These are phyloP conservation scores for Arthrobotrys sinensis DNA, from an alignment of 2,329 filamentous ascomycete species.

Conservation along the genomic window DNA sequence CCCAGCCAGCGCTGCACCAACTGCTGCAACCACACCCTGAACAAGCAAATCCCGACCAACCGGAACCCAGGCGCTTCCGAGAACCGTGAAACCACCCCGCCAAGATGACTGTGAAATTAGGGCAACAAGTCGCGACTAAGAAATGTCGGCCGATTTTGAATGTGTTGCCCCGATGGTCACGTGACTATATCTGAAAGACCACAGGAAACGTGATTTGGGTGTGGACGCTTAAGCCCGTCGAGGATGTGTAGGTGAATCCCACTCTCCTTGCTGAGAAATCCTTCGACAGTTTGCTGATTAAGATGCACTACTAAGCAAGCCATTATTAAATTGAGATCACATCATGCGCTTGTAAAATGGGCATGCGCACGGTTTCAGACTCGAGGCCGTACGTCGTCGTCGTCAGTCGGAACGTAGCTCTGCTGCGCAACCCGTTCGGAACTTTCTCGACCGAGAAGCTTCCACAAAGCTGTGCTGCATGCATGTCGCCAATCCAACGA, in stretches of 20 bases:
- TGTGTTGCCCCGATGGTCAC: background rate
- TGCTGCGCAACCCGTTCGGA: background rate
- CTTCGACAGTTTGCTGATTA: constrained; percentile 12
- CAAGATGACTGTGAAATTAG: background rate
- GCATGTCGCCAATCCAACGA: background rate
- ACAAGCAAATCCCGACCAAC: background rate
- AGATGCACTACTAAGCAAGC: background rate
- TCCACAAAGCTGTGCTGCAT: background rate
- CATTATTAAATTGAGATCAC: constrained; percentile 5
- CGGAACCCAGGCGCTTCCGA: constrained; percentile 1
- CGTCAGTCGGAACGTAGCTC: background rate
- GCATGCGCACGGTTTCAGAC: background rate
- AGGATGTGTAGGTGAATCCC: background rate
- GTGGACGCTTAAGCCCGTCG: background rate
- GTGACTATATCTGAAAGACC: background rate
- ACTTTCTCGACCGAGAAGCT: constrained; percentile 32
- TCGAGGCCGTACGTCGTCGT: background rate
- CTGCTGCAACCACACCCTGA: background rate
- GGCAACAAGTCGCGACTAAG: background rate
- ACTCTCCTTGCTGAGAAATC: constrained; percentile 27
- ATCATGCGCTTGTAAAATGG: too few relatives aligned
- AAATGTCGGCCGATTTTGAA: constrained; percentile 16
- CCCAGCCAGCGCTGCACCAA: too few relatives aligned
- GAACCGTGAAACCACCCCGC: background rate
- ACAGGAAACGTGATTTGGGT: constrained; percentile 19